Conservation (phyloP, 176 grass and related monocot species). For the Aegilops bicornis region DNA sequence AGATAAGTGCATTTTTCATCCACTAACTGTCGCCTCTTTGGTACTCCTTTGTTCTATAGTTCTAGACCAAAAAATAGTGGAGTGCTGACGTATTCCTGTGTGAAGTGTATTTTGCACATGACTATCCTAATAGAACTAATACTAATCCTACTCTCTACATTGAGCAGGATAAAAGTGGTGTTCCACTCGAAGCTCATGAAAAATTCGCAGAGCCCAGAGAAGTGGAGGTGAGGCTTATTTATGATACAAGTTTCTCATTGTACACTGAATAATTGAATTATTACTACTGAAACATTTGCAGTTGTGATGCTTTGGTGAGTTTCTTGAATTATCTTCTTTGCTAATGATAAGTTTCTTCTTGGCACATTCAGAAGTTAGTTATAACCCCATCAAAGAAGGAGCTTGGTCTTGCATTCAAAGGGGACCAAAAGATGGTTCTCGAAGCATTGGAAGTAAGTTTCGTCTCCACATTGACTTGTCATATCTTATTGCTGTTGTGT, state of each 20-base stretch:
- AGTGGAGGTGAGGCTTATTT: conserved; percentile 65
- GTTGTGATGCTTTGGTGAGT: conserved; percentile 15
- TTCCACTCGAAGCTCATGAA: conserved; percentile 73
- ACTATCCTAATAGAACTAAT: conserved; percentile 20
- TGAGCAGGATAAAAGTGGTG: conserved; percentile 86
- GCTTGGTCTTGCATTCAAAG: conserved; percentile 92
- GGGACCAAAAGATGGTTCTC: conserved; percentile 78
- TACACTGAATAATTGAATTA: conserved; percentile 1
- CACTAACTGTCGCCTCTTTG: too few species aligned
- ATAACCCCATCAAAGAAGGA: conserved; percentile 98
- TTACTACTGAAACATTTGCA: conserved; percentile 11
- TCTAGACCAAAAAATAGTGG: not conserved
- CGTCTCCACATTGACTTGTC: conserved; percentile 10
- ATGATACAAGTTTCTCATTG: not conserved
- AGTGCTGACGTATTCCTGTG: not conserved
- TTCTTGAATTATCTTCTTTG: conserved; percentile 11
- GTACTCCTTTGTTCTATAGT: not conserved
- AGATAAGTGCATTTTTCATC: too few species aligned
- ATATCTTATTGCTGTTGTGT: conserved; percentile 4
- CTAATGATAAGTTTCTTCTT: conserved; percentile 30
- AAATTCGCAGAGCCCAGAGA: conserved; percentile 82
- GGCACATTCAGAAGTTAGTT: conserved; percentile 69
- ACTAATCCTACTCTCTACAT: conserved; percentile 24
- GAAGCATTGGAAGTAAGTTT: conserved; percentile 85
- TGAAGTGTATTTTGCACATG: not conserved